phyloP scores from a whole-genome alignment of 345 rosid species.

The Lumnitzera littorea region DNA sequence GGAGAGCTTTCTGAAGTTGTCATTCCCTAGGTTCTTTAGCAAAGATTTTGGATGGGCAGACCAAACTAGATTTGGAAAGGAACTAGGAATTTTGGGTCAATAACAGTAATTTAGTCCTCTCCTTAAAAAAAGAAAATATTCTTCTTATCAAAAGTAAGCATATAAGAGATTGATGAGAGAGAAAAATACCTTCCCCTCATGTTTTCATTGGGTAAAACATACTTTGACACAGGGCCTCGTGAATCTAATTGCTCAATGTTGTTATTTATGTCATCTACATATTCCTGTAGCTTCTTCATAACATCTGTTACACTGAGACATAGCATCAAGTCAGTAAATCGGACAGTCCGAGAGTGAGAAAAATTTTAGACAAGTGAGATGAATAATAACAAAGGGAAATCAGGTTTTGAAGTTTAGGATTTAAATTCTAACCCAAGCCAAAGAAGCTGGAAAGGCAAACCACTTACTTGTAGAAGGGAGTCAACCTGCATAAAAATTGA shows the following conservation, averaged over 20 bases:
- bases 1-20: no score
- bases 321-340: constrained; percentile 9
- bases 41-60: no score
- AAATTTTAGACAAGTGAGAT: not conserved
- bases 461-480: constrained; percentile 93
- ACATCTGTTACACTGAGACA: constrained; percentile 59
- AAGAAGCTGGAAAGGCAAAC: not conserved
- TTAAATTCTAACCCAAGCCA: no score
- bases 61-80: no score
- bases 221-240: constrained; percentile 89
- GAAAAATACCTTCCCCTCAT: constrained; percentile 65
- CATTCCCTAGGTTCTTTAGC: no score
- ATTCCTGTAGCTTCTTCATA: constrained; percentile 58
- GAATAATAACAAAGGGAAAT: no score
- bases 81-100: no score
- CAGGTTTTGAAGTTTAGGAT: no score
- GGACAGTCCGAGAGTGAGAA: not conserved
- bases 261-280: constrained; percentile 75
- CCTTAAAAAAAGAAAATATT: no score
- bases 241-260: constrained; percentile 59
- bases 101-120: no score
- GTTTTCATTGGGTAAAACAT: constrained; percentile 68
- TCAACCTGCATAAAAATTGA: constrained; percentile 48
- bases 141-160: not conserved
- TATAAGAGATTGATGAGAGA: constrained; percentile 7